Base-by-base conservation (phyloP, 2,329 filamentous ascomycete genomes). In the Rosellinia necatrix region DNA sequence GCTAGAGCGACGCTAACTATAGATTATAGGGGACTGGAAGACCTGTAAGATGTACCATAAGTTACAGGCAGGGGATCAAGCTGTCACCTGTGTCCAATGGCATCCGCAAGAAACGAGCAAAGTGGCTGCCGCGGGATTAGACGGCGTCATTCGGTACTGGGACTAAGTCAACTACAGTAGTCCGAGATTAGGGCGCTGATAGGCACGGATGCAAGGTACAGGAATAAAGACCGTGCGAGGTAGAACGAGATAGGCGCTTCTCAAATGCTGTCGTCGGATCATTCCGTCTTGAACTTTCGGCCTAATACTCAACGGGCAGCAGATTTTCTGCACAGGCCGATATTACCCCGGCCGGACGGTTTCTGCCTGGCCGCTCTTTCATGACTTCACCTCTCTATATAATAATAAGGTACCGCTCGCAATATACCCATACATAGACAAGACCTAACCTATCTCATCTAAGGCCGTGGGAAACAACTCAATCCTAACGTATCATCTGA, bases 21-120 rank as follows among this genome's bases (percentile, higher is more conserved):
- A 3, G 15, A 34, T 41, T 12, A 15, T 30, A 60, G 58, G 92
- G 91, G 94, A 97, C 75, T 99, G 92, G 91, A 99, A 99, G 83
- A 97, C 92, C 34, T 96, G 93, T 74, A 97, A 97, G 77, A 93
- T 99, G 92, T 96, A 91, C 75, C 91, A 96, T 76, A 97, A 97
- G 81, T 85, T 99, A 63, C 85, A 89, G 75, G 92, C 91, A 21
- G 86, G 90, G 56, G 92, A 91, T 51, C 84, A 88, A 49, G 86
- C 92, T 4, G 81, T 97, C 51, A 91, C 91, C n/a, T 90, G 88
- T 64, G 84, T 94, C 55, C 89, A 90, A 71, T 99, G 94, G 93
- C 92, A 97, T 74, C 92, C 93, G n/a, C 90, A 97, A 75, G 94
- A 99, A 80, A 94, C 89, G 15, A 94, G 89, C 70, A 97, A 97